Evolutionary conservation across 345 rosid genomes (phyloP), one percentile per base, ranked within the genome.

Genomic region (Kandelia obovata): DNA sequence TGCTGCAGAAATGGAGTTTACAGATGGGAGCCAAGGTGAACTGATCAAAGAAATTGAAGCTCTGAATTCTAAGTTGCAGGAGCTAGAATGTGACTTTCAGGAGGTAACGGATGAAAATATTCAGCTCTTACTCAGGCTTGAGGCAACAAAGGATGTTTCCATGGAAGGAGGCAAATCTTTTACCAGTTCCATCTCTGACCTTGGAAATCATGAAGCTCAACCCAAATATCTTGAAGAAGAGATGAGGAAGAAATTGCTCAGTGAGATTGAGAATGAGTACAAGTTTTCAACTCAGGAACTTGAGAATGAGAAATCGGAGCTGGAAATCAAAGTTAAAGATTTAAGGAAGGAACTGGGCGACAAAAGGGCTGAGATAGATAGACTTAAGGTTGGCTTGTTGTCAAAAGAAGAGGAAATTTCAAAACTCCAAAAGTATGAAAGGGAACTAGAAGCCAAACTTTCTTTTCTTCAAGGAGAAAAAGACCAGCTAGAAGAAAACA

Each of bases 71-170:
- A 81, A 85, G 63, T 71, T 85, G 69, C 84, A 75, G 68, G 91
- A 83, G 71, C 74, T 85, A 27, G 89, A 87, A 71, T 71, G 66
- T 56, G 91, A 87, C 58, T 87, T 88, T 70, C 74, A 77, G 58
- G 91, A 87, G 82, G 81, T 85, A 61, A 85, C 91, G n/a, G 86
- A 85, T 13, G 91, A 87, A 75, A 87, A 87, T 62, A 82, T 87
- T 51, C 77, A 77, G 61, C 80, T 87, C 35, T 75, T 87, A 32
- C 35, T 78, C 71, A 75, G 73, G 80, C 75, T 85, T 0, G 81
- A 85, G 79, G 83, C 77, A 60, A 70, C 62, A 32, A 80, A 63
- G 58, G 61, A 63, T 25, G 74, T 34, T 27, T 67, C 80, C 39
- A 6, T 25, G 16, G 72, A 60, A 51, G 80, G 55, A 67, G 49